Evolutionary conservation across 2,329 filamentous ascomycete species (phyloP).

Genomic region (Sarocladium kiliense): DNA sequence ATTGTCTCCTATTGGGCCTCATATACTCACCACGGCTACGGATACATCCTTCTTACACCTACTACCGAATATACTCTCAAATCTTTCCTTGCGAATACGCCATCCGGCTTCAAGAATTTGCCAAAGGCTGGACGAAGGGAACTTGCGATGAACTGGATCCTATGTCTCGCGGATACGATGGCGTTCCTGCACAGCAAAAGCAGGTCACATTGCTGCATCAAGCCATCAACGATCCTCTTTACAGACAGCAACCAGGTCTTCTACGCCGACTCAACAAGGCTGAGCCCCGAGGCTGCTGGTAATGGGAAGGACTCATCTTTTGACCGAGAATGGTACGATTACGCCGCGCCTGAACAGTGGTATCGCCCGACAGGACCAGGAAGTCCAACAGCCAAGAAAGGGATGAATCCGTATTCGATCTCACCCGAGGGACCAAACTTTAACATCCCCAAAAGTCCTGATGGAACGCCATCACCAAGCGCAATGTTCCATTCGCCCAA

Average conservation of each 20-base stretch:
- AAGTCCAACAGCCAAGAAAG: slow-evolving; percentile 17
- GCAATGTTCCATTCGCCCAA: slow-evolving; percentile 24
- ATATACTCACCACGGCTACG: slow-evolving; percentile 58
- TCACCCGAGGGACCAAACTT: slow-evolving; percentile 30
- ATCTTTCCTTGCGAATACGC: slow-evolving; percentile 60
- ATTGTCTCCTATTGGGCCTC: slow-evolving; percentile 67
- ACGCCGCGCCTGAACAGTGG: slow-evolving; percentile 65
- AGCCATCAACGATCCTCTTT: slow-evolving; percentile 65
- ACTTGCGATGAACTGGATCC: slow-evolving; percentile 67
- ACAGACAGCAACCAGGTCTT: slow-evolving; percentile 61
- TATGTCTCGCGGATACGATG: slow-evolving; percentile 65
- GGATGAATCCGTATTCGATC: slow-evolving; percentile 19
- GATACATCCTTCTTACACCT: slow-evolving; percentile 63
- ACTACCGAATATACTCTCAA: slow-evolving; percentile 62
- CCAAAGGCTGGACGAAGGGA: slow-evolving; percentile 54
- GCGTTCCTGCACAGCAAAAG: slow-evolving; percentile 62
- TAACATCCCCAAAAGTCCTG: slow-evolving; percentile 29
- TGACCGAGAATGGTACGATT: slow-evolving; percentile 67
- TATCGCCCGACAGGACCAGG: slow-evolving; percentile 33
- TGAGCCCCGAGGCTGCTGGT: slow-evolving; percentile 37
- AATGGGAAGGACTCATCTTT: slow-evolving; percentile 43
- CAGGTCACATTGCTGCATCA: slow-evolving; percentile 62
- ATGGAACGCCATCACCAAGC: slow-evolving; percentile 28
- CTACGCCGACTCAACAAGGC: slow-evolving; percentile 55
- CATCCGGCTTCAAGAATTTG: slow-evolving; percentile 56